A percentile compares a stretch with the other conserved stretches of the same genome.
Conservation (phyloP, 176 grass and related monocot species). For the Cenchrus fungigraminus region DNA sequence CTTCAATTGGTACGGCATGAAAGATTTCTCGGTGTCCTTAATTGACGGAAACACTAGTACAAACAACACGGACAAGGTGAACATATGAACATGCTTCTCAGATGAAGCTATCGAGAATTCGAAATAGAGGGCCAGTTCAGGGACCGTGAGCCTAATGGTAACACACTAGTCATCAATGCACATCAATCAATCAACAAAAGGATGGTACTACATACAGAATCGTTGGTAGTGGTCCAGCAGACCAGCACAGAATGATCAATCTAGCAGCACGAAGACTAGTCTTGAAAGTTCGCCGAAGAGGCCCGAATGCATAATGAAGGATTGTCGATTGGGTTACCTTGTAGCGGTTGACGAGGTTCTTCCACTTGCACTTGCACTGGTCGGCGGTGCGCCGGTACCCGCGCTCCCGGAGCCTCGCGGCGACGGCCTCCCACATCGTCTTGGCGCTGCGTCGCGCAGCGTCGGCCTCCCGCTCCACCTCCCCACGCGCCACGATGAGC, state of each 20-base stretch:
- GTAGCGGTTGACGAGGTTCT: constrained; percentile 91
- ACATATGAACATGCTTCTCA: background rate
- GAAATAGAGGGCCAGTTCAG: background rate
- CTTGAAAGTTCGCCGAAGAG: background rate
- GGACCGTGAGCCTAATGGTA: constrained; percentile 15
- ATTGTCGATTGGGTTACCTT: constrained; percentile 38
- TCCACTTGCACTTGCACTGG: constrained; percentile 99
- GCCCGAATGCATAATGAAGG: background rate
- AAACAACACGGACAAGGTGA: background rate
- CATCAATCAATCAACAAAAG: background rate
- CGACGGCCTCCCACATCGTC: constrained; percentile 81
- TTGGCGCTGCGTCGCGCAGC: constrained; percentile 63
- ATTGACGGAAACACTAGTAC: background rate
- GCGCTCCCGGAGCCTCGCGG: constrained; percentile 51
- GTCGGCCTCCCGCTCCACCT: constrained; percentile 65
- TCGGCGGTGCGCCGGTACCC: constrained; percentile 79
- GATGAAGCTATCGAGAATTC: background rate
- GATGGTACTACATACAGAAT: background rate
- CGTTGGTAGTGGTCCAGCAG: background rate
- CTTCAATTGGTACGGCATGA: background rate
- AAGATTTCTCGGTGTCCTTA: background rate
- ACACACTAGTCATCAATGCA: background rate
- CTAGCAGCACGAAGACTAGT: background rate
- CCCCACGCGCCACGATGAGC: constrained; percentile 66
- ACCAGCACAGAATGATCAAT: background rate